Percentiles rank a stretch among this genome's conserved stretches.
These are phyloP conservation scores for Pichia thaimueangensis DNA, from an alignment of 805 yeast genomes.

Conservation along the genomic window DNA sequence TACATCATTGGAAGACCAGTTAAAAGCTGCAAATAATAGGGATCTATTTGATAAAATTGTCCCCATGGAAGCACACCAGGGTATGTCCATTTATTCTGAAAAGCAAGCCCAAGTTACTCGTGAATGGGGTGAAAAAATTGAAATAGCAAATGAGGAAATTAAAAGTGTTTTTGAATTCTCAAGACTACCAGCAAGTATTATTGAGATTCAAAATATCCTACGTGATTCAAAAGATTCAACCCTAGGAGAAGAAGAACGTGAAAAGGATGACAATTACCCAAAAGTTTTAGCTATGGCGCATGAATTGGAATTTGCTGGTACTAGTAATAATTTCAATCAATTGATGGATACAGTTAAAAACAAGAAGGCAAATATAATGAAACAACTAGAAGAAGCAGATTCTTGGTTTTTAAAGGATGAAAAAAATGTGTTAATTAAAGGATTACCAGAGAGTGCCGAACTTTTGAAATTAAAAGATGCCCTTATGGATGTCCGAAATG, in stretches of 20 bases:
- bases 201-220: slow-evolving; percentile 39
- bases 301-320: slow-evolving; percentile 22
- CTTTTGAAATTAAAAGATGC: slow-evolving; percentile 40
- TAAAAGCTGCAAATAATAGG: slow-evolving; percentile 40
- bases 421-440: slow-evolving; percentile 26
- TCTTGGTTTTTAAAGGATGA: slow-evolving; percentile 26
- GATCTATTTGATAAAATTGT: slow-evolving; percentile 73
- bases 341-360: not conserved
- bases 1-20: slow-evolving; percentile 44
- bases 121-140: slow-evolving; percentile 64
- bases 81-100: slow-evolving; percentile 82
- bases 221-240: slow-evolving; percentile 11
- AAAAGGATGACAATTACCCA: slow-evolving; percentile 32
- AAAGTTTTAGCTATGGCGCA: slow-evolving; percentile 34
- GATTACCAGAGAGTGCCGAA: not conserved
- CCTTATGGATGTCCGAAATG: slow-evolving; percentile 48
- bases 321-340: not conserved
- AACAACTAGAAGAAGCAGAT: slow-evolving; percentile 6
- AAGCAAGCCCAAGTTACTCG: slow-evolving; percentile 76
- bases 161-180: slow-evolving; percentile 74
- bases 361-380: slow-evolving; percentile 1
- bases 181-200: slow-evolving; percentile 63
- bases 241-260: slow-evolving; percentile 16
- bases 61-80: slow-evolving; percentile 83
- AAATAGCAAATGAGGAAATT: slow-evolving; percentile 73